These are phyloP conservation scores for Vanderwaltozyma polyspora DNA, from an alignment of 805 yeast genomes.

Conservation along the genomic window DNA sequence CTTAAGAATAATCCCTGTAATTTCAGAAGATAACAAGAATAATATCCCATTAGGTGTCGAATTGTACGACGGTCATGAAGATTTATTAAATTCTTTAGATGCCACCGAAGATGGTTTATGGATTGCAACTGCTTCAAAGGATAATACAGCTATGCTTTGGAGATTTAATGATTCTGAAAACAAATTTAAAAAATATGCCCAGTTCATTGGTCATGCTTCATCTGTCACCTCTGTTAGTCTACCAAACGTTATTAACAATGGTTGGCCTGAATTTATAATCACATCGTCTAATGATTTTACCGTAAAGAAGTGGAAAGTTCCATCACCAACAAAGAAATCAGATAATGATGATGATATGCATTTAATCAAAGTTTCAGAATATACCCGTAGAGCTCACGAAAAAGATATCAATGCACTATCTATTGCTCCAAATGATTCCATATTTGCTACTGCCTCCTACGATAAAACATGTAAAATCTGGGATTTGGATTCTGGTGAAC, in stretches of 20 bases:
- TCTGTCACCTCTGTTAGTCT: conserved; percentile 75
- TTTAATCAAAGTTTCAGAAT: conserved; percentile 53
- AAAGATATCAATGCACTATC: conserved; percentile 89
- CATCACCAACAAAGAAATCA: conserved; percentile 31
- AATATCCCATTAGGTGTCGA: conserved; percentile 42
- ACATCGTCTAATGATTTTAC: conserved; percentile 82
- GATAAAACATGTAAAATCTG: conserved; percentile 88
- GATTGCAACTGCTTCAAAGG: conserved; percentile 90
- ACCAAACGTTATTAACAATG: conserved; percentile 39
- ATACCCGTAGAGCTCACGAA: conserved; percentile 92
- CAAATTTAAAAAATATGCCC: conserved; percentile 39
- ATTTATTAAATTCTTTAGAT: conserved; percentile 72
- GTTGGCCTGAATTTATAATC: conserved; percentile 56
- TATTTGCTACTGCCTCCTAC: conserved; percentile 87
- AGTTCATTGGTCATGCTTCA: conserved; percentile 77
- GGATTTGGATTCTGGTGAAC: conserved; percentile 80
- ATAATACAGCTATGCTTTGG: conserved; percentile 80
- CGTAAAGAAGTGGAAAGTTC: conserved; percentile 74
- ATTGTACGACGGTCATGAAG: conserved; percentile 72
- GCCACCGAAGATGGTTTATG: conserved; percentile 70
- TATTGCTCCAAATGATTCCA: conserved; percentile 79
- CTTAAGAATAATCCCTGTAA: conserved; percentile 52
- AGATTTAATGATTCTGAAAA: conserved; percentile 33
- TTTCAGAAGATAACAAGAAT: conserved; percentile 2
- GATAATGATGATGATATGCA: conserved; percentile 15